phyloP scores from a whole-genome alignment of 1,284 basidiomycete species.

The Puccinia novopanici region DNA sequence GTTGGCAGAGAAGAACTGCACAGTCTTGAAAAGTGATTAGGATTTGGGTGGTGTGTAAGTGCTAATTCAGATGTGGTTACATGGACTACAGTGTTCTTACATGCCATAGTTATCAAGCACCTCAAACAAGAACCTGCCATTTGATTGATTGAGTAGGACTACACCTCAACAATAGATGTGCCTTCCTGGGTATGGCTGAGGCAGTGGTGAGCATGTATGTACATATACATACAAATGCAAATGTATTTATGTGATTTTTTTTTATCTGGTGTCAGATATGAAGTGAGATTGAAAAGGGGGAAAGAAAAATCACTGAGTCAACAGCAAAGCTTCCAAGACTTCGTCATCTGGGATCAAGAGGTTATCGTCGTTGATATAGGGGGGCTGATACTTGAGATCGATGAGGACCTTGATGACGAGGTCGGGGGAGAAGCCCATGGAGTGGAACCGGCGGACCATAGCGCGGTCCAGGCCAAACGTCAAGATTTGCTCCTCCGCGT shows the following conservation, averaged over 20 bases:
- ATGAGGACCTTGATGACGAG: conserved; percentile 18
- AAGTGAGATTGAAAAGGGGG: neutral
- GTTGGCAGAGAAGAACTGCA: too few species aligned
- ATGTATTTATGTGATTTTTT: neutral
- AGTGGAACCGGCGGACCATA: conserved; percentile 62
- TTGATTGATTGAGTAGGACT: too few species aligned
- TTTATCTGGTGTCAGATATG: neutral
- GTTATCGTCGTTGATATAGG: neutral
- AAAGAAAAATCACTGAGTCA: neutral
- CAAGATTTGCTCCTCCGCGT: conserved; percentile 57
- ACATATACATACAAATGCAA: too few species aligned
- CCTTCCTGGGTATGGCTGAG: too few species aligned
- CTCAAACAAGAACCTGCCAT: too few species aligned
- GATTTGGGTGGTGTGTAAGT: too few species aligned
- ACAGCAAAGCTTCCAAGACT: conserved; percentile 21
- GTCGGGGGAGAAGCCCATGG: conserved; percentile 60
- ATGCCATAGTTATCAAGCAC: too few species aligned
- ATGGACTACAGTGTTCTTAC: too few species aligned
- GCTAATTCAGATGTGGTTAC: too few species aligned
- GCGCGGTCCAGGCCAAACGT: conserved; percentile 62
- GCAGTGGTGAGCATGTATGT: too few species aligned
- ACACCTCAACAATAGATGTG: too few species aligned
- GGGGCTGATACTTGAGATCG: conserved; percentile 28
- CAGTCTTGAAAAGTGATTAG: too few species aligned
- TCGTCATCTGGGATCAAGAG: conserved; percentile 19